phyloP scores from a whole-genome alignment of 2,329 filamentous ascomycete genomes.

The Graphiopsis chlorocephala region DNA sequence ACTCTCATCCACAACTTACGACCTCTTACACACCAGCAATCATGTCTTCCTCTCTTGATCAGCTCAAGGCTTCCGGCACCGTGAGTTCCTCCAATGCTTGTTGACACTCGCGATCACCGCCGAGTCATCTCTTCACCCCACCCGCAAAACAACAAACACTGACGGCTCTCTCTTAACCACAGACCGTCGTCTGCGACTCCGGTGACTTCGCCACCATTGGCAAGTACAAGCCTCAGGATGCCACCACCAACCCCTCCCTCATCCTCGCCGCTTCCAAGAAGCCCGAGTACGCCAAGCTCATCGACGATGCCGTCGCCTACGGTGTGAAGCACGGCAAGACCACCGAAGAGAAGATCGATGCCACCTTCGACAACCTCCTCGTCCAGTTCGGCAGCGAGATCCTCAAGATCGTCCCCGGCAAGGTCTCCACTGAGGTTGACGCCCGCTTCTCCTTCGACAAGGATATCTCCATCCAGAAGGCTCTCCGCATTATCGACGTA shows the following conservation, averaged over 20 bases:
- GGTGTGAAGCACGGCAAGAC: slow-evolving; percentile 71
- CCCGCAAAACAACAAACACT: slow-evolving; percentile 7
- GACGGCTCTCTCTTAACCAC: slow-evolving; percentile 18
- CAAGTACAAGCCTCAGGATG: slow-evolving; percentile 99
- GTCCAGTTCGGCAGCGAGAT: slow-evolving; percentile 99
- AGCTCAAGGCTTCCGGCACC: slow-evolving; percentile 95
- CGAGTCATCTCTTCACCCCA: slow-evolving; percentile 4
- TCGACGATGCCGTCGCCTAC: slow-evolving; percentile 79
- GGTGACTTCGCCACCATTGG: slow-evolving; percentile 82
- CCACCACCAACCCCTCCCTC: slow-evolving; percentile 98
- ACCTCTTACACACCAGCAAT: slow-evolving; percentile 20
- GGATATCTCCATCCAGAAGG: slow-evolving; percentile 89
- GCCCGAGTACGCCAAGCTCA: slow-evolving; percentile 88
- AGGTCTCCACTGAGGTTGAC: slow-evolving; percentile 98
- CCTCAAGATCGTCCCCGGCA: slow-evolving; percentile 92
- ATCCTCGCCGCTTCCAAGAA: slow-evolving; percentile 99
- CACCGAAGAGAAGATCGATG: slow-evolving; percentile 80
- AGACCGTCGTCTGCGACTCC: slow-evolving; percentile 96
- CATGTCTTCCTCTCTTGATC: slow-evolving; percentile 90
- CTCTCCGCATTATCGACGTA: slow-evolving; percentile 94
- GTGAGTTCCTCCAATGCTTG: slow-evolving; percentile 56
- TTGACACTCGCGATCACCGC: background rate
- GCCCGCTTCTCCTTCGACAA: slow-evolving; percentile 94
- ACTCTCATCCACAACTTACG: background rate
- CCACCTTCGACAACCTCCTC: slow-evolving; percentile 86